Conservation (phyloP, 352 stramenopile genomes). For the Hyaloperonospora brassicae region DNA sequence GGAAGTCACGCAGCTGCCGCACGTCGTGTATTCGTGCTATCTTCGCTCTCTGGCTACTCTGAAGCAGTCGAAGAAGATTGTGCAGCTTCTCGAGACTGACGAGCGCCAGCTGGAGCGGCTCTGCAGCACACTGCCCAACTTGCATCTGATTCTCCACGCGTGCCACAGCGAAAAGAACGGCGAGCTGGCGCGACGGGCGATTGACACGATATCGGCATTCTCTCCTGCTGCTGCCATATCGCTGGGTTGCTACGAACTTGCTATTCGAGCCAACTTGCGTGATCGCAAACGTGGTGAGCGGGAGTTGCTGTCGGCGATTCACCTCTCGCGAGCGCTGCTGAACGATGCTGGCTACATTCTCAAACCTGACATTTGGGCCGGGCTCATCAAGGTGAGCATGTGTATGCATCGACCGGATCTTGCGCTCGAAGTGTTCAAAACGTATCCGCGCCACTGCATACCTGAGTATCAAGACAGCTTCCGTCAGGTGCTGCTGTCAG, state of each 20-base stretch:
- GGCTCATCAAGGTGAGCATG: constrained; percentile 39
- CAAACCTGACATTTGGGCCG: constrained; percentile 34
- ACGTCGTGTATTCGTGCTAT: constrained; percentile 22
- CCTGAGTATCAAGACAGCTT: constrained; percentile 33
- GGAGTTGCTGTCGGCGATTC: constrained; percentile 31
- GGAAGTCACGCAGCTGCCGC: constrained; percentile 13
- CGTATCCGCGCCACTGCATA: constrained; percentile 31
- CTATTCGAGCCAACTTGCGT: constrained; percentile 30
- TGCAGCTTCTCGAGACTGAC: constrained; percentile 25
- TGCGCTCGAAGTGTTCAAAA: constrained; percentile 38
- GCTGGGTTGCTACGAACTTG: constrained; percentile 30
- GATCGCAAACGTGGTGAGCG: constrained; percentile 19
- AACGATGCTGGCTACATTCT: constrained; percentile 38
- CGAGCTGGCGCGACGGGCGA: constrained; percentile 20
- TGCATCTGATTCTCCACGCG: constrained; percentile 25
- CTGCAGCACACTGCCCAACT: constrained; percentile 21
- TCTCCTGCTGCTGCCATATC: constrained; percentile 25
- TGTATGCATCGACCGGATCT: constrained; percentile 26
- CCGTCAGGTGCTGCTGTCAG: constrained; percentile 31
- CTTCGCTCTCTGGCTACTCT: constrained; percentile 22
- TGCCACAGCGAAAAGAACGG: constrained; percentile 30
- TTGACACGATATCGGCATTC: constrained; percentile 23
- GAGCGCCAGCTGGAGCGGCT: constrained; percentile 18
- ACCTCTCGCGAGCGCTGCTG: constrained; percentile 25
- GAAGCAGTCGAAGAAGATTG: constrained; percentile 25